phyloP scores from a whole-genome alignment of 148 eudicot species.

The Fagopyrum esculentum region DNA sequence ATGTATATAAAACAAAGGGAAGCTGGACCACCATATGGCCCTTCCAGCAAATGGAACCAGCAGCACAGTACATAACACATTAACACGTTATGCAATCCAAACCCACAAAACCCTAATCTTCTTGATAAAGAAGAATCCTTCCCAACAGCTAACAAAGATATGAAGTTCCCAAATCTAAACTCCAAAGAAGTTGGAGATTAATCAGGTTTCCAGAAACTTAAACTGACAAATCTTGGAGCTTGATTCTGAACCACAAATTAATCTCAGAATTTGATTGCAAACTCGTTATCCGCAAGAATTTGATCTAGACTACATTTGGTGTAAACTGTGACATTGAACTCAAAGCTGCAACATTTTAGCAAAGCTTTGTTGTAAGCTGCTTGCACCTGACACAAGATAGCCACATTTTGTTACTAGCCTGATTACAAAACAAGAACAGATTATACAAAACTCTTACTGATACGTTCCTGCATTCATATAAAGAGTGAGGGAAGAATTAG shows the following conservation, averaged over 20 bases:
- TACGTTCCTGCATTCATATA: too few relatives aligned
- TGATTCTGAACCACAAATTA: too few relatives aligned
- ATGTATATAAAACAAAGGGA: too few relatives aligned
- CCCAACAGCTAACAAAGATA: neutral
- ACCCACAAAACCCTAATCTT: neutral
- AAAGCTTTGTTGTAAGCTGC: too few relatives aligned
- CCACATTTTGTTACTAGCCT: too few relatives aligned
- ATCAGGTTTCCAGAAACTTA: neutral
- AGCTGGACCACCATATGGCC: neutral
- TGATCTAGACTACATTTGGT: neutral
- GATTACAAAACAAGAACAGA: too few relatives aligned
- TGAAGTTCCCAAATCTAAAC: neutral
- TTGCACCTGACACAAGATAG: neutral
- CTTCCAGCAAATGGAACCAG: neutral
- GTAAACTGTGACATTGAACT: neutral
- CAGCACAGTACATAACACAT: neutral
- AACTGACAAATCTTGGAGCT: neutral
- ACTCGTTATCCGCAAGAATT: neutral
- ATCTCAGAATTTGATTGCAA: neutral
- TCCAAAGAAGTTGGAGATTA: neutral
- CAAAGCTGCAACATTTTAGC: neutral
- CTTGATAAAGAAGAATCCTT: neutral
- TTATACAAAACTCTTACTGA: too few relatives aligned
- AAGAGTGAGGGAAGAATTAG: too few relatives aligned
- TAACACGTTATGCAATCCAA: neutral